These are phyloP conservation scores for Lactuca saligna DNA, from an alignment of 129 eudicot genomes.

Conservation along the genomic window DNA sequence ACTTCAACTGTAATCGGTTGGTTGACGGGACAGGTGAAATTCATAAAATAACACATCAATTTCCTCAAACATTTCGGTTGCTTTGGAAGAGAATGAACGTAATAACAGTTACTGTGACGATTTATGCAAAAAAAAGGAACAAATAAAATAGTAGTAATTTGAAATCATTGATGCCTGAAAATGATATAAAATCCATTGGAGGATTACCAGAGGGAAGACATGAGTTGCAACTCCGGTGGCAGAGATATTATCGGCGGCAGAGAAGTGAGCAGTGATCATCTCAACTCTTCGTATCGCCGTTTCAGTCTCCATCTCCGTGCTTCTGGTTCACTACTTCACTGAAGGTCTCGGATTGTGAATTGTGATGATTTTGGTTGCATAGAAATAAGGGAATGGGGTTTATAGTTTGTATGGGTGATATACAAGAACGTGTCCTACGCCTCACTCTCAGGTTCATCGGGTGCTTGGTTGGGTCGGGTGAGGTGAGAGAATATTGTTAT, in stretches of 20 bases:
- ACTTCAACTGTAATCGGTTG: background rate
- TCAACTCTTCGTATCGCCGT: constrained; percentile 33
- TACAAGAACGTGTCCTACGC: constrained; percentile 26
- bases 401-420: constrained; percentile 19
- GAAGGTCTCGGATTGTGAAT: constrained; percentile 13
- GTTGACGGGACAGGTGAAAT: background rate
- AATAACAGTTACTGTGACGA: background rate
- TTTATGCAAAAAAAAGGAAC: too few species aligned
- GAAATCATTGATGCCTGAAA: background rate
- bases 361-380: constrained; percentile 14
- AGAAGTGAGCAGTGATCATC: constrained; percentile 28
- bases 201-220: constrained; percentile 35
- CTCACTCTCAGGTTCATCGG: constrained; percentile 24
- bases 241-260: constrained; percentile 24
- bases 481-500: too few species aligned
- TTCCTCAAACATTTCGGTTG: background rate
- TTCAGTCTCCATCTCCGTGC: constrained; percentile 25
- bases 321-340: constrained; percentile 12
- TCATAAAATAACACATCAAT: background rate
- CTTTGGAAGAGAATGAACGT: background rate
- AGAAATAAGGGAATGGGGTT: background rate
- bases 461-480: constrained; percentile 12
- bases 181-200: too few species aligned
- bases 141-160: background rate
- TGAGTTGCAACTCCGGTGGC: constrained; percentile 30